Conservation (phyloP, 2,329 filamentous ascomycete species). For the Saccharata proteae region DNA sequence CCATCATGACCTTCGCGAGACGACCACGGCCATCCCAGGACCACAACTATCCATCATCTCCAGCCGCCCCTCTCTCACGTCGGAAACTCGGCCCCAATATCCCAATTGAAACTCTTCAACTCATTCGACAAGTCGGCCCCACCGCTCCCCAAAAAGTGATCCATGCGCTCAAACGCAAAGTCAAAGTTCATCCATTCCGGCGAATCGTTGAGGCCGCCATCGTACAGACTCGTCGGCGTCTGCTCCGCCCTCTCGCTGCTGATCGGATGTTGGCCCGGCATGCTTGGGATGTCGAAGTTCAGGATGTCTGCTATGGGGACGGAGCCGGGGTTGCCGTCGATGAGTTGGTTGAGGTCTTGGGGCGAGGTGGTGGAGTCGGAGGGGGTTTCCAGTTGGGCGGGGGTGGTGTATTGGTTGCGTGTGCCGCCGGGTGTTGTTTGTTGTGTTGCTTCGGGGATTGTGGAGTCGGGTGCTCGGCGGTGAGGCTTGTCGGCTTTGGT, state of each 20-base stretch:
- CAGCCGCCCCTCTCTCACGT: too few species aligned
- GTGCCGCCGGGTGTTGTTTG: not conserved
- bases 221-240: not conserved
- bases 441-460: not conserved
- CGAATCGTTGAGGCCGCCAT: conserved; percentile 17
- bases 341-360: not conserved
- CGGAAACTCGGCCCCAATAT: conserved; percentile 9
- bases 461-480: not conserved
- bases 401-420: conserved; percentile 5
- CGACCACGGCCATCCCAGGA: too few species aligned
- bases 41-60: too few species aligned
- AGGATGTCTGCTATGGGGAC: not conserved
- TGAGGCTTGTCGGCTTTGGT: conserved; percentile 19
- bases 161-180: conserved; percentile 28
- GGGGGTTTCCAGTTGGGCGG: not conserved
- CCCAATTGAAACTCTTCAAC: conserved; percentile 23
- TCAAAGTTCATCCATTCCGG: conserved; percentile 29
- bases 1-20: too few species aligned
- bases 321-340: not conserved
- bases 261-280: conserved; percentile 19
- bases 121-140: conserved; percentile 27
- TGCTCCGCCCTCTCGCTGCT: conserved; percentile 23
- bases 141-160: conserved; percentile 24
- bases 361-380: not conserved
- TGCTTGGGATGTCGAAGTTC: not conserved